Conservation (phyloP, 139 green algal genomes). For the Mesotaenium endlicherianum region DNA sequence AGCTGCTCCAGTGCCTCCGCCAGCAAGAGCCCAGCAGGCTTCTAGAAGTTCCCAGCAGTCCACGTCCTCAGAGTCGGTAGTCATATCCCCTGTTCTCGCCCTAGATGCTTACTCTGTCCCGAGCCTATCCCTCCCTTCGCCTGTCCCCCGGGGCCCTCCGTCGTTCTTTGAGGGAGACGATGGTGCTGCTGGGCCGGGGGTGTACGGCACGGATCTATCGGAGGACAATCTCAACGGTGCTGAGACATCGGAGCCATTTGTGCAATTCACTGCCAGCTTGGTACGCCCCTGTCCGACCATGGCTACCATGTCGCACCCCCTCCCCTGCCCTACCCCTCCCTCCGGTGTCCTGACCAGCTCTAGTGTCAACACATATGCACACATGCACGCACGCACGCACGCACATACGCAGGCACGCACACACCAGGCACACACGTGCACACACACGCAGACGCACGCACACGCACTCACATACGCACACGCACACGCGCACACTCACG, state of each 20-base stretch:
- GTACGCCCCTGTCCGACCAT: background rate
- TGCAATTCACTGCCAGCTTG: constrained; percentile 11
- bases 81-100: background rate
- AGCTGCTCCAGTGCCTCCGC: background rate
- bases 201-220: constrained; percentile 17
- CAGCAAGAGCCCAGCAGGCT: background rate
- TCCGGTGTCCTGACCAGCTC: background rate
- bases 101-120: constrained; percentile 6
- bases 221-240: background rate
- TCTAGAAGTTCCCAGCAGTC: background rate
- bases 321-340: background rate
- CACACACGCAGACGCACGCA: no score
- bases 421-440: no score
- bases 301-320: background rate
- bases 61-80: background rate
- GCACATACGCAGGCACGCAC: no score
- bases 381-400: background rate
- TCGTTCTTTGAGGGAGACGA: constrained; percentile 1
- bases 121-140: background rate
- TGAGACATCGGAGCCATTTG: background rate
- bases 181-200: background rate
- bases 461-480: no score
- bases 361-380: background rate
- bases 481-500: no score
- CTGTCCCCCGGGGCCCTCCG: background rate